phyloP scores from a whole-genome alignment of 2,329 filamentous ascomycete species.

The Xylaria polymorpha region DNA sequence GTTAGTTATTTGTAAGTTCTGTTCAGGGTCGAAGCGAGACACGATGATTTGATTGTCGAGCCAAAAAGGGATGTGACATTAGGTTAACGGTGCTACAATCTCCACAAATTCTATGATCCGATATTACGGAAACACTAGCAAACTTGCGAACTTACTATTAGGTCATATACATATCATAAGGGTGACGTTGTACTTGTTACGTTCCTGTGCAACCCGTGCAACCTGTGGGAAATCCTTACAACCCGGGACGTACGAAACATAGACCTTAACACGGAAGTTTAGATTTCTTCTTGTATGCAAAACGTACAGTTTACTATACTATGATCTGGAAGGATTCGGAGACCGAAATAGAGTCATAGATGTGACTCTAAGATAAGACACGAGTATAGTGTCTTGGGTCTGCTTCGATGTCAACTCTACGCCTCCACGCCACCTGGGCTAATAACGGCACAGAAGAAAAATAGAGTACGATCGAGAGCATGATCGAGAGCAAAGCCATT shows the following conservation, averaged over 20 bases:
- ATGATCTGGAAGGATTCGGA: conserved; percentile 6
- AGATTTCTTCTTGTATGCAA: background rate
- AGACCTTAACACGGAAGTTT: background rate
- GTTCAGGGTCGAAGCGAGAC: background rate
- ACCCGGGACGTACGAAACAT: background rate
- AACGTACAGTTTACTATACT: background rate
- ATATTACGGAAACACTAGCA: background rate
- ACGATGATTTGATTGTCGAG: background rate
- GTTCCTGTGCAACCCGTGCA: background rate
- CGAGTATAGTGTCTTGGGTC: background rate
- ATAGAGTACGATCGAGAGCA: background rate
- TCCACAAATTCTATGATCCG: background rate
- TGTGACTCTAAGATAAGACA: background rate
- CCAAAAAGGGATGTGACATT: background rate
- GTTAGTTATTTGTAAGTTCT: conserved; percentile 5
- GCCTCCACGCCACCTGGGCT: background rate
- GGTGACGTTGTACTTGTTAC: background rate
- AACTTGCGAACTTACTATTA: background rate
- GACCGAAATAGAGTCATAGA: conserved; percentile 18
- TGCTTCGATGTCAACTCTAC: background rate
- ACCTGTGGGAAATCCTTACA: background rate
- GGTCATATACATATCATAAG: background rate
- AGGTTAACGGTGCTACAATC: background rate
- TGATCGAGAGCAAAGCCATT: background rate
- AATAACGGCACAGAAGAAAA: background rate